phyloP scores from a whole-genome alignment of 768 basidiomycete genomes.

The Pleurotus eryngii region DNA sequence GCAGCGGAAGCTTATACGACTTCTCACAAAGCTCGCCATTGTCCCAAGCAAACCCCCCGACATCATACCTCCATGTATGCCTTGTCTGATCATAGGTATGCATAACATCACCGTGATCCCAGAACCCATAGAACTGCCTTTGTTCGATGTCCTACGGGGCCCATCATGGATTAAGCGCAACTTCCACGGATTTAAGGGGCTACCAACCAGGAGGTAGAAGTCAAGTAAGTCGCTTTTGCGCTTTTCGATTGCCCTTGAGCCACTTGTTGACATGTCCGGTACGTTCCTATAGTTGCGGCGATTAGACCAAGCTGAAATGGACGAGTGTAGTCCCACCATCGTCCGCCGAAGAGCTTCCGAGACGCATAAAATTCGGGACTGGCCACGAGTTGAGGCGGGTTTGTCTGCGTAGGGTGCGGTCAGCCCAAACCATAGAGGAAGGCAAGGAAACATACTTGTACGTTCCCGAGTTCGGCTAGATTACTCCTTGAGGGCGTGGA shows the following conservation, averaged over 20 bases:
- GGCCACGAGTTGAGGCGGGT: constrained; percentile 30
- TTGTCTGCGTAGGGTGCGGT: constrained; percentile 17
- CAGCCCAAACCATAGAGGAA: no score
- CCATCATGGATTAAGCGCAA: background rate
- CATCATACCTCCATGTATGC: constrained; percentile 36
- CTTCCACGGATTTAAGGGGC: background rate
- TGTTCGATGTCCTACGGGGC: constrained; percentile 27
- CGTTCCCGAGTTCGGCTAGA: constrained; percentile 25
- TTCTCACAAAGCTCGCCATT: constrained; percentile 31
- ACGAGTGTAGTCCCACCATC: constrained; percentile 21
- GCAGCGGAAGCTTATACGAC: background rate
- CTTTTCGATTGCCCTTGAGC: constrained; percentile 29
- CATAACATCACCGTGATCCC: constrained; percentile 37
- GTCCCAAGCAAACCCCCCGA: constrained; percentile 36
- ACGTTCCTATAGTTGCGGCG: constrained; percentile 20
- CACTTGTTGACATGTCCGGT: constrained; percentile 28
- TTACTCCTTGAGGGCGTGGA: constrained; percentile 28
- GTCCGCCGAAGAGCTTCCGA: constrained; percentile 32
- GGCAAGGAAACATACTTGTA: constrained; percentile 19
- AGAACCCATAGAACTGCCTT: constrained; percentile 35
- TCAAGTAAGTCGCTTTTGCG: constrained; percentile 32
- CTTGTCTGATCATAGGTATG: constrained; percentile 38
- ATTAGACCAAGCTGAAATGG: background rate
- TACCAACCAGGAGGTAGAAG: constrained; percentile 30
- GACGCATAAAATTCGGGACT: constrained; percentile 32